phyloP scores from a whole-genome alignment of 2,329 filamentous ascomycete species.

The Fusarium chaquense region DNA sequence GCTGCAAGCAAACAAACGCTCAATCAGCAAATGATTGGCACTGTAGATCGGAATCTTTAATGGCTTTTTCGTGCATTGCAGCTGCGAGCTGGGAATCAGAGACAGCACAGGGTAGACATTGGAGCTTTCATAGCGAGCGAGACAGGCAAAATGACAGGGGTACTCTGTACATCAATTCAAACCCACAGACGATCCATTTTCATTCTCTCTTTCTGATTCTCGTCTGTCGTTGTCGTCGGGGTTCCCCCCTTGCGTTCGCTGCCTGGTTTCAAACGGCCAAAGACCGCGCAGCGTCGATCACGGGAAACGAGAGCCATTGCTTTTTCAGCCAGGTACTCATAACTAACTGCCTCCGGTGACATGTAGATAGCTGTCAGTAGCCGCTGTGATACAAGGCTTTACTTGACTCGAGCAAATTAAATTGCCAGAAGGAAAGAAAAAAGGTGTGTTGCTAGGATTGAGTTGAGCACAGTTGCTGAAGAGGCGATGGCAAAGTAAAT shows the following conservation, averaged over 20 bases:
- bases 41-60: conserved; percentile 4
- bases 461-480: neutral
- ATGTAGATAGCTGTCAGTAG: conserved; percentile 6
- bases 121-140: neutral
- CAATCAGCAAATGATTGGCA: neutral
- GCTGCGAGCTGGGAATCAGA: neutral
- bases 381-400: neutral
- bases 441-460: neutral
- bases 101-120: conserved; percentile 19
- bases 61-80: conserved; percentile 1
- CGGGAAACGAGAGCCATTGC: conserved; percentile 6
- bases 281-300: conserved; percentile 28
- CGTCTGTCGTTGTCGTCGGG: neutral
- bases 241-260: conserved; percentile 2
- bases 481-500: conserved; percentile 20
- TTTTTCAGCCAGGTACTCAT: neutral
- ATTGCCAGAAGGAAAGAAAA: neutral
- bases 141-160: neutral
- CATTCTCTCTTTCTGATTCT: neutral
- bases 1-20: neutral
- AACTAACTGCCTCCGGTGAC: neutral
- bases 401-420: neutral
- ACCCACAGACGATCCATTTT: neutral
- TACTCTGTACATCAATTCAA: neutral
- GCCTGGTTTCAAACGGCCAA: conserved; percentile 16